Evolutionary conservation across 371 early-diverging fungal species (phyloP).

Genomic region (Catenaria anguillulae): DNA sequence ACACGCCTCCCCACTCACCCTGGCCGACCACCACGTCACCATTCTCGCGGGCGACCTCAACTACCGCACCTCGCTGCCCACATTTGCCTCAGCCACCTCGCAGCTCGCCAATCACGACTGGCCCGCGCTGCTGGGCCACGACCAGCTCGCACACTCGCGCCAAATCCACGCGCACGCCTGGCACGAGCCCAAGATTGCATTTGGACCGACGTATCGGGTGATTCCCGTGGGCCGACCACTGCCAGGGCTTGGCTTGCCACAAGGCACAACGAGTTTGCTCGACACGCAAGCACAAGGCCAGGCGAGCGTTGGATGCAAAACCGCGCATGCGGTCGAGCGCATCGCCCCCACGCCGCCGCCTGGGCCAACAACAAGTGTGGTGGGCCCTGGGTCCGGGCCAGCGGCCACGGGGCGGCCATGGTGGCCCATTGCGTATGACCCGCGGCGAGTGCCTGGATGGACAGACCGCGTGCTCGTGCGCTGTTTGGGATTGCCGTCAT

Average conservation of each 20-base stretch:
- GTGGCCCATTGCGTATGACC: neutral
- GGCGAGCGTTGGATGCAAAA: neutral
- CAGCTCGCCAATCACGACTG: neutral
- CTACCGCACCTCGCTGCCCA: neutral
- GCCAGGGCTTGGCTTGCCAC: too few relatives aligned
- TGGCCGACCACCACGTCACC: neutral
- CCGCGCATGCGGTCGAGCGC: neutral
- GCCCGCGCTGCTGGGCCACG: neutral
- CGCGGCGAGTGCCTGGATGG: neutral
- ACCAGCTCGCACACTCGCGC: neutral
- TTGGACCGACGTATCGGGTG: neutral
- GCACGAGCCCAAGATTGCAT: neutral
- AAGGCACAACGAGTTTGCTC: neutral
- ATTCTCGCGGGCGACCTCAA: neutral
- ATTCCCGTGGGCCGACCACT: too few relatives aligned
- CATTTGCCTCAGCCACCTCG: neutral
- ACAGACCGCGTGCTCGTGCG: conserved; percentile 2
- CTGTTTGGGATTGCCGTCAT: too few relatives aligned
- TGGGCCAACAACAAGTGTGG: neutral
- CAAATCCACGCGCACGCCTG: neutral
- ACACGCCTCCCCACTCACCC: too few relatives aligned
- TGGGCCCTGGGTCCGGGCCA: neutral
- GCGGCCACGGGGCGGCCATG: neutral
- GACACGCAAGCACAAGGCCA: too few relatives aligned
- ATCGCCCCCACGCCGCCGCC: too few relatives aligned